A percentile compares a stretch with the other conserved stretches of the same genome.
phyloP scores from a whole-genome alignment of 2,329 filamentous ascomycete genomes.

The Penicillium sp. region DNA sequence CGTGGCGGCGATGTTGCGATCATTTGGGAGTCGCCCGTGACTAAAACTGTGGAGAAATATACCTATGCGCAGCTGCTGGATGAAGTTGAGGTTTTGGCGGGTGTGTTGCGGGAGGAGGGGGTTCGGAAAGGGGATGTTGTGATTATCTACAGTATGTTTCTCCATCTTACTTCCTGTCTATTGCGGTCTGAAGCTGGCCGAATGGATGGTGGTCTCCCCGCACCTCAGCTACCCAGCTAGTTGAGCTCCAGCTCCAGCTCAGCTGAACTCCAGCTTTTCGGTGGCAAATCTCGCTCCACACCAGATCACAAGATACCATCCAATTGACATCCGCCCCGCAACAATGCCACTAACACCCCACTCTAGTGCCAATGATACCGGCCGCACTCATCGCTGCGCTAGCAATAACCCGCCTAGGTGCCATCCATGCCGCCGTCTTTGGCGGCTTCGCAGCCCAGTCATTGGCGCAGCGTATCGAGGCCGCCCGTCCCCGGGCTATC shows the following conservation, averaged over 20 bases:
- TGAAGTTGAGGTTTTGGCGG: conserved; percentile 80
- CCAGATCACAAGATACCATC: neutral
- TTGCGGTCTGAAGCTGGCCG: neutral
- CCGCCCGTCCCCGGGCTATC: conserved; percentile 71
- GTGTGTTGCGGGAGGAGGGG: conserved; percentile 78
- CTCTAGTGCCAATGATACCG: conserved; percentile 91
- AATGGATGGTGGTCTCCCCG: neutral
- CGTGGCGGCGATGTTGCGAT: conserved; percentile 73
- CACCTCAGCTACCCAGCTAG: neutral
- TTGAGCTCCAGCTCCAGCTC: neutral
- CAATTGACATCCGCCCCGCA: neutral
- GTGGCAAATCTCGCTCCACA: neutral
- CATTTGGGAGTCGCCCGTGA: conserved; percentile 86
- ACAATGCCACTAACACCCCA: neutral
- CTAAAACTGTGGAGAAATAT: conserved; percentile 67
- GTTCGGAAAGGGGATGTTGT: conserved; percentile 84
- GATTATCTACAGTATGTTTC: conserved; percentile 74
- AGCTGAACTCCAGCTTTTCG: neutral
- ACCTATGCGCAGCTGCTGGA: conserved; percentile 75
- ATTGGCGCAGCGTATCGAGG: conserved; percentile 85
- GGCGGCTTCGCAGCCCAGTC: conserved; percentile 83
- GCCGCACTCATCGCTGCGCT: conserved; percentile 84
- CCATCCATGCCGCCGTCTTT: conserved; percentile 89
- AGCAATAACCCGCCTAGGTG: conserved; percentile 77
- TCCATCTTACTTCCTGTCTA: neutral